These are phyloP conservation scores for Musa troglodytarum DNA, from an alignment of 176 grass and related monocot genomes.

Conservation along the genomic window DNA sequence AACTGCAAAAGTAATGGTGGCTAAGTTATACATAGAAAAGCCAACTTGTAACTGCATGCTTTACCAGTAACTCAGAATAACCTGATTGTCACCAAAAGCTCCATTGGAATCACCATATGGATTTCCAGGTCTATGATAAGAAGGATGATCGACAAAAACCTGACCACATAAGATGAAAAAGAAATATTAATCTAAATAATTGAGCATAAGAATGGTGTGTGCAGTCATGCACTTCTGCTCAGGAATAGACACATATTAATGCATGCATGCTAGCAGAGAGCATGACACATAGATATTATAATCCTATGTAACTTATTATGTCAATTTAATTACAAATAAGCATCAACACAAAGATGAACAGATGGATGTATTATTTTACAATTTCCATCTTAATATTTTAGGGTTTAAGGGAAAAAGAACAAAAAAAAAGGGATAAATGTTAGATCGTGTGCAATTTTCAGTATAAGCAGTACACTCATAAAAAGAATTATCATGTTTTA, in stretches of 20 bases:
- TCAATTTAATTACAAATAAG: neutral
- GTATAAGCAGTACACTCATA: neutral
- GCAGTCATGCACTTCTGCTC: no score
- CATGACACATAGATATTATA: neutral
- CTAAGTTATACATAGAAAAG: slow-evolving; percentile 14
- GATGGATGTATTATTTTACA: neutral
- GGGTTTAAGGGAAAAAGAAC: neutral
- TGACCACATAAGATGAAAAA: slow-evolving; percentile 20
- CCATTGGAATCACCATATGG: slow-evolving; percentile 80
- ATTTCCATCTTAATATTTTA: neutral
- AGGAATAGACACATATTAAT: no score
- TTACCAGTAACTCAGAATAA: slow-evolving; percentile 11
- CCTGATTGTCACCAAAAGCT: slow-evolving; percentile 96
- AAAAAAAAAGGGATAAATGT: neutral
- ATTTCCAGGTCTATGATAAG: slow-evolving; percentile 82
- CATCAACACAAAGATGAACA: neutral
- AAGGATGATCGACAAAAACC: slow-evolving; percentile 91
- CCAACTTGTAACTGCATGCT: neutral
- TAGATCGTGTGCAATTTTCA: neutral
- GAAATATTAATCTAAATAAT: neutral
- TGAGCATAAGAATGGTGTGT: no score
- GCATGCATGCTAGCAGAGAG: neutral
- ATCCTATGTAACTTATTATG: neutral
- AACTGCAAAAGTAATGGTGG: slow-evolving; percentile 51
- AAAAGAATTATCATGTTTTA: neutral